Percentiles rank a stretch among this genome's conserved stretches.
Evolutionary conservation across 345 rosid genomes (phyloP).

Genomic region (Aquilaria yunnanensis): DNA sequence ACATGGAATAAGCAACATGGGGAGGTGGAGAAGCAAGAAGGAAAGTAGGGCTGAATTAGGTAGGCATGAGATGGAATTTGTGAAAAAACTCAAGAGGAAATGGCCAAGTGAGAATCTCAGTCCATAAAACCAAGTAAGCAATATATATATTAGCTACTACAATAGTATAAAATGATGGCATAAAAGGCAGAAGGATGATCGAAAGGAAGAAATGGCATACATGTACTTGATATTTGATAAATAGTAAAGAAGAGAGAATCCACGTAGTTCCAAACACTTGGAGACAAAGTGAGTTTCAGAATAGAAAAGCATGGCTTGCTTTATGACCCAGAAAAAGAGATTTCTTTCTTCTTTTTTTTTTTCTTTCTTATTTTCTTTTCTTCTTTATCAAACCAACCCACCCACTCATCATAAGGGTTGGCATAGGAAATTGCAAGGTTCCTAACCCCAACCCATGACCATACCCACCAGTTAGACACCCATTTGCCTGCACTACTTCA

Average conservation of each 20-base stretch:
- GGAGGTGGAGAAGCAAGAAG: too few relatives aligned
- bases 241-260: slow-evolving; percentile 28
- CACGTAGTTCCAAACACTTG: slow-evolving; percentile 43
- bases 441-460: slow-evolving; percentile 19
- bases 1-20: too few relatives aligned
- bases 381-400: slow-evolving; percentile 9
- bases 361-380: too few relatives aligned
- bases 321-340: slow-evolving; percentile 61
- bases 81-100: too few relatives aligned
- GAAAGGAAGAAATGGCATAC: neutral
- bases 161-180: neutral
- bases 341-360: slow-evolving; percentile 11
- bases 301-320: slow-evolving; percentile 47
- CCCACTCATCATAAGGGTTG: slow-evolving; percentile 29
- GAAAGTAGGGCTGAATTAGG: too few relatives aligned
- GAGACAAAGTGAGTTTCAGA: slow-evolving; percentile 55
- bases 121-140: too few relatives aligned
- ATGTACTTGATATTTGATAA: neutral
- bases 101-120: too few relatives aligned
- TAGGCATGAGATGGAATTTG: too few relatives aligned
- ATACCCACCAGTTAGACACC: too few relatives aligned
- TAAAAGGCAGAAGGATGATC: neutral
- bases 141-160: too few relatives aligned
- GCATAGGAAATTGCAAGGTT: slow-evolving; percentile 51
- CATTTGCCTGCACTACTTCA: too few relatives aligned